Base-by-base conservation (phyloP, 2,329 filamentous ascomycete genomes). In the Arachnomyces sp. region DNA sequence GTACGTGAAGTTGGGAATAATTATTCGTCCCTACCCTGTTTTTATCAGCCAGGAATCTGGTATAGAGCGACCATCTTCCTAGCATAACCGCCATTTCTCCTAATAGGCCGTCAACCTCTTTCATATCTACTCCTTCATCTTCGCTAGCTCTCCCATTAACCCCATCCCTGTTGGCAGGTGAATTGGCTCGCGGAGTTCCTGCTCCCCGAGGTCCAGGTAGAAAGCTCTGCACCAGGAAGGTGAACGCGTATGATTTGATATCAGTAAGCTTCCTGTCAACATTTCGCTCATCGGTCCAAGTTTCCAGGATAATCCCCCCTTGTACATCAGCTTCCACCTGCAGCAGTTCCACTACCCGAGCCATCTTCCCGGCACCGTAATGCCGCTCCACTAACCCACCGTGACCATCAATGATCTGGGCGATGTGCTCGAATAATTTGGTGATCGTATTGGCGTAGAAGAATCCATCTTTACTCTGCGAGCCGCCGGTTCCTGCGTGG, bases 181-280 rank as follows among this genome's bases (percentile, higher is more conserved):
- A 94, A 47, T 75, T 82, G 29, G 86, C 78, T 33, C 86, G 77
- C 2, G 82, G 75, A 2, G 80, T 80, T 2, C 77, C 78, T 8
- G 72, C 62, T 4, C 77, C 70, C 45, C 82, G 82, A 43, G 86
- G 82, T 21, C 76, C 71, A 0, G 86, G 80, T 34, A 95, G 61
- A 59, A 95, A 95, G 66, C 89, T 95, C 63, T 95, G 89, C 0
- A 96, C 89, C 33, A 98, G 69, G 57, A 98, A 98, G 0, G 89
- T 95, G 61, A 95, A 98, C 1, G 92, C 89, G 58, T 98, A 98
- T 40, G 89, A 95, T 67, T 93, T 96, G 62, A 95, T 86, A 55
- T 98, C 92, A 2, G 86, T 96, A 45, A 98, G 71, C 56, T 84
- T 86, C 52, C 90, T 78, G 56, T 90, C 85, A 35, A 98, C 78